A percentile compares a stretch with the other conserved stretches of the same genome.
phyloP scores from a whole-genome alignment of 805 yeast species.

The Candida nonsorbophila region DNA sequence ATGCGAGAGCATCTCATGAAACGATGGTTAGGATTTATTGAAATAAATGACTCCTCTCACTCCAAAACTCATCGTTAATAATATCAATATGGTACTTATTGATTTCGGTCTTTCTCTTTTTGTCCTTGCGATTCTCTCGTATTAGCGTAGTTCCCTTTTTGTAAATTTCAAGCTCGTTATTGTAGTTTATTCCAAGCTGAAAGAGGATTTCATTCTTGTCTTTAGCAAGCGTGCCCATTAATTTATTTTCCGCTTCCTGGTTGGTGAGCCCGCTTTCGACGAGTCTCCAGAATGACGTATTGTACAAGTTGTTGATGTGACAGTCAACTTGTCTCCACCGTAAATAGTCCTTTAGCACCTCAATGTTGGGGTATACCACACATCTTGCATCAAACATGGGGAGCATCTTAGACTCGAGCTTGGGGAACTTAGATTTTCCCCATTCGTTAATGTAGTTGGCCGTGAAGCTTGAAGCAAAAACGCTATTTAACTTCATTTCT shows the following conservation, averaged over 20 bases:
- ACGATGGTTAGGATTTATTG: too few relatives aligned
- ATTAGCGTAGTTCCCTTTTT: conserved; percentile 74
- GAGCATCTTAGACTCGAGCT: conserved; percentile 45
- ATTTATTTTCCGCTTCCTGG: conserved; percentile 71
- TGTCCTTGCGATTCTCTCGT: conserved; percentile 46
- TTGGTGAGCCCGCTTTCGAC: conserved; percentile 62
- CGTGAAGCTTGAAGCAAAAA: conserved; percentile 78
- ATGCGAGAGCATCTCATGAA: too few relatives aligned
- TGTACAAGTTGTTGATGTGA: conserved; percentile 90
- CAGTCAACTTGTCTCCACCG: conserved; percentile 96
- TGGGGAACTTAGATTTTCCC: conserved; percentile 51
- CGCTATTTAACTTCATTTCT: conserved; percentile 71
- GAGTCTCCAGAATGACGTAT: conserved; percentile 88
- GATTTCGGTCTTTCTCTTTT: conserved; percentile 46
- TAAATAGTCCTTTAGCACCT: conserved; percentile 70
- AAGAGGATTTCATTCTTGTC: conserved; percentile 90
- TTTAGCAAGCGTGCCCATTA: conserved; percentile 71
- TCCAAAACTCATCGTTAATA: conserved; percentile 64
- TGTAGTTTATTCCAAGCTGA: conserved; percentile 81
- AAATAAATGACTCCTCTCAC: too few relatives aligned
- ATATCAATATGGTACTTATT: conserved; percentile 51
- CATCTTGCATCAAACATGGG: conserved; percentile 94
- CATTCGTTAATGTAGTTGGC: conserved; percentile 70
- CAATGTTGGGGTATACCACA: conserved; percentile 68
- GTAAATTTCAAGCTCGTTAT: conserved; percentile 82